phyloP scores from a whole-genome alignment of 2,329 filamentous ascomycete species.

The Periconia macrospinosa region DNA sequence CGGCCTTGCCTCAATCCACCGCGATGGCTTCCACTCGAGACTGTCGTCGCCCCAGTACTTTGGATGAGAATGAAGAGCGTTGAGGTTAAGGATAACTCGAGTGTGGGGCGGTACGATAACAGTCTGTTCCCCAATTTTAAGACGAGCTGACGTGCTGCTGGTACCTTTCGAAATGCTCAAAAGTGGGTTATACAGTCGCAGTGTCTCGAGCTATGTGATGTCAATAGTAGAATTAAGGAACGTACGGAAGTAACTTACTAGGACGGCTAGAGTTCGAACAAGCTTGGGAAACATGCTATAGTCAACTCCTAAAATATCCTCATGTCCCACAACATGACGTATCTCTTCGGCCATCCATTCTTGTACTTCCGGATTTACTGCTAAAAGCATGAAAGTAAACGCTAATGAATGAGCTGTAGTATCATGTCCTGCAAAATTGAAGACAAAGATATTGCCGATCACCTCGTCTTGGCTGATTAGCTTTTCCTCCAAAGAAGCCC shows the following conservation, averaged over 20 bases:
- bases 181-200: conserved; percentile 8
- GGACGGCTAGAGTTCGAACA: conserved; percentile 44
- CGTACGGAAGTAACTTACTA: conserved; percentile 26
- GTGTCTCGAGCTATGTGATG: conserved; percentile 8
- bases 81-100: conserved; percentile 15
- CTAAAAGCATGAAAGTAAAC: conserved; percentile 49
- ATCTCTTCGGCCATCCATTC: conserved; percentile 51
- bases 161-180: conserved; percentile 21
- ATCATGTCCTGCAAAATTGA: conserved; percentile 56
- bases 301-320: conserved; percentile 36
- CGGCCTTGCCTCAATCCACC: conserved; percentile 22
- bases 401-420: conserved; percentile 51
- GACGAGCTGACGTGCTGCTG: neutral
- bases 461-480: conserved; percentile 42
- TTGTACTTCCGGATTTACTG: conserved; percentile 49
- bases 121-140: conserved; percentile 2
- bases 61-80: conserved; percentile 32
- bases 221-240: conserved; percentile 15
- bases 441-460: conserved; percentile 52
- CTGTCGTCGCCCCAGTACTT: conserved; percentile 32
- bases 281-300: conserved; percentile 45
- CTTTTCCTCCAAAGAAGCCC: conserved; percentile 6
- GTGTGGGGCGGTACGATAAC: conserved; percentile 1
- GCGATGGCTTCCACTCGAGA: conserved; percentile 31
- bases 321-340: conserved; percentile 9